phyloP scores from a whole-genome alignment of 225 moss, liverwort and hornwort genomes.

The Physcomitrellopsis africana region DNA sequence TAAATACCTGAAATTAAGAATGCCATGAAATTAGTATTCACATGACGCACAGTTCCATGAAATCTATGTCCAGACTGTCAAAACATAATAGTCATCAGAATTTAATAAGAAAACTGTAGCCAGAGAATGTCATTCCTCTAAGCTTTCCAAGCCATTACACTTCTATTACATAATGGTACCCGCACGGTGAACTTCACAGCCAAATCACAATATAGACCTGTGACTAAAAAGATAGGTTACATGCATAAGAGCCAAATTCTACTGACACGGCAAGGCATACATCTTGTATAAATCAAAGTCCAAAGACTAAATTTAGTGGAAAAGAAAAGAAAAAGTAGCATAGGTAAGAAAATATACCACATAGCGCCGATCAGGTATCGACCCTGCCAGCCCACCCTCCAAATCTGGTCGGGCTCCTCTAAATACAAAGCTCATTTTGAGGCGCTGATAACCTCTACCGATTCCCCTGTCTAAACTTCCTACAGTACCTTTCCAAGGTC shows the following conservation, averaged over 20 bases:
- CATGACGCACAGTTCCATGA: slow-evolving; percentile 56
- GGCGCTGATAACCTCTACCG: slow-evolving; percentile 1
- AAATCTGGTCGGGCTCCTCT: slow-evolving; percentile 67
- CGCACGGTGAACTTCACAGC: no score
- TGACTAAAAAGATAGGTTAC: no score
- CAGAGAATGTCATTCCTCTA: slow-evolving; percentile 12
- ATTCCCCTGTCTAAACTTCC: not conserved
- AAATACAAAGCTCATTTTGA: slow-evolving; percentile 70
- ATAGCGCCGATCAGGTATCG: slow-evolving; percentile 64
- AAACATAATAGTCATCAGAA: slow-evolving; percentile 1
- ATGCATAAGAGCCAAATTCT: not conserved
- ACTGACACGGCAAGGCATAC: not conserved
- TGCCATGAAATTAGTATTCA: slow-evolving; percentile 65
- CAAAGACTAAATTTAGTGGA: not conserved
- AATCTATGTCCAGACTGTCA: slow-evolving; percentile 57
- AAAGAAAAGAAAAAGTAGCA: not conserved
- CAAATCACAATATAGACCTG: no score
- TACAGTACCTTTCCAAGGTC: slow-evolving; percentile 1
- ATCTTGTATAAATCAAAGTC: not conserved
- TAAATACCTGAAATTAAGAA: slow-evolving; percentile 56
- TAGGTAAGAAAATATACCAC: slow-evolving; percentile 40
- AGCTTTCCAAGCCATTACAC: not conserved
- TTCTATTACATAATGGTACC: not conserved
- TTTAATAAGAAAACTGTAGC: not conserved
- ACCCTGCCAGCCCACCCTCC: slow-evolving; percentile 62